A percentile compares a stretch with the other conserved stretches of the same genome.
phyloP scores from a whole-genome alignment of 1,284 basidiomycete genomes.

The Vanrija sp. region DNA sequence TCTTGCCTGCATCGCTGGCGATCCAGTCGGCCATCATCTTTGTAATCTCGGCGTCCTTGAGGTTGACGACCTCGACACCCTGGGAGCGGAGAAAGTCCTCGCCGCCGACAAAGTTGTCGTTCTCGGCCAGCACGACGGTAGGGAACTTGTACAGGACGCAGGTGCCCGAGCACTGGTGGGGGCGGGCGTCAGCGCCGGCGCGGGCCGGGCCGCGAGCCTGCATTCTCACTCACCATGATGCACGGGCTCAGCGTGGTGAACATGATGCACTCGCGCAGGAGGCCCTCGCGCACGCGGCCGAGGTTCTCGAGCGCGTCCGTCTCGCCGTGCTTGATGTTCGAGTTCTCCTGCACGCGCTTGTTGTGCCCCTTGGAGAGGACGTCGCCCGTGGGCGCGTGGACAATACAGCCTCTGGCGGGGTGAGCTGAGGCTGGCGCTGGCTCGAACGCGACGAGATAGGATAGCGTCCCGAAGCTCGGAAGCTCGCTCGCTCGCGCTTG shows the following conservation, averaged over 20 bases:
- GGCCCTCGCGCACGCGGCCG: conserved; percentile 25
- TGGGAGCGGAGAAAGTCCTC: conserved; percentile 18
- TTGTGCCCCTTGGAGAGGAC: conserved; percentile 34
- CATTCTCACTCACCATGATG: conserved; percentile 18
- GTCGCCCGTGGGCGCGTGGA: conserved; percentile 33
- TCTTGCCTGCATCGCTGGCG: conserved; percentile 16
- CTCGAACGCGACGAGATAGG: too few relatives aligned
- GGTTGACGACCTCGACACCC: conserved; percentile 30
- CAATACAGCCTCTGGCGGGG: conserved; percentile 22
- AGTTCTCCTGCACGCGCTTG: conserved; percentile 24
- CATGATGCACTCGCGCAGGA: conserved; percentile 33
- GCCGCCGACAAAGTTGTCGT: conserved; percentile 32
- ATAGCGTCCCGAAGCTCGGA: too few relatives aligned
- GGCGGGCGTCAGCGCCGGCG: too few relatives aligned
- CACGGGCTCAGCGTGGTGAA: conserved; percentile 34
- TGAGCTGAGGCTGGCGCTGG: too few relatives aligned
- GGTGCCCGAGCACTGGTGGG: conserved; percentile 30
- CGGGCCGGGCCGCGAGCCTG: neutral
- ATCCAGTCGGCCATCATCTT: conserved; percentile 38
- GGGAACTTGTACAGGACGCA: conserved; percentile 31
- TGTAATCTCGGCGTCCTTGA: conserved; percentile 21
- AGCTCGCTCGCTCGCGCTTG: neutral
- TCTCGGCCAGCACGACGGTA: conserved; percentile 31
- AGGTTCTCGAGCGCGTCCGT: conserved; percentile 37
- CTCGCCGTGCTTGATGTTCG: conserved; percentile 34